Conservation (phyloP, 257 asterid genomes). For the Petrea volubilis region DNA sequence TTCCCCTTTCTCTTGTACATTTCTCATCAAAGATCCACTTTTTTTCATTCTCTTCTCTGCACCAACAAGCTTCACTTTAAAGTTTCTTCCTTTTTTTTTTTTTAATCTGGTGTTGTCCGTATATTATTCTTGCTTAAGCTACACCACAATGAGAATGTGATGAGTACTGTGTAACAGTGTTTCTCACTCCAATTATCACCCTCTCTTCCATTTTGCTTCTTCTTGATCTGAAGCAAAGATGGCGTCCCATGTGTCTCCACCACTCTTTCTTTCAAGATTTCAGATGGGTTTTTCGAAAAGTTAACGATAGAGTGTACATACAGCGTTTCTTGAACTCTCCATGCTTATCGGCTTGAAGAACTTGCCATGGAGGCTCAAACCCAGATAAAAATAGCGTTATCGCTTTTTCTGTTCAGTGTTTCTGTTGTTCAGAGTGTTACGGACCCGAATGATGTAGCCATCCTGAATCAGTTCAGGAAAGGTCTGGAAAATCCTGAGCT, state of each 20-base stretch:
- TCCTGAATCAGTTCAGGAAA: conserved; percentile 56
- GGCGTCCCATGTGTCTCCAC: conserved; percentile 29
- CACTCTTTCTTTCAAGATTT: conserved; percentile 29
- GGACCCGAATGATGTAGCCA: conserved; percentile 66
- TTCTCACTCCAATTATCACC: conserved; percentile 61
- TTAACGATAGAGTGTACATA: conserved; percentile 21
- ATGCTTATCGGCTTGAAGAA: conserved; percentile 34
- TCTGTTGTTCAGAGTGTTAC: conserved; percentile 44
- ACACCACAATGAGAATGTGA: conserved; percentile 1
- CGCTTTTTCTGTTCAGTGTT: conserved; percentile 32
- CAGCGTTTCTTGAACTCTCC: conserved; percentile 27
- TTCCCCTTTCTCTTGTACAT: not conserved
- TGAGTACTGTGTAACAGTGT: not conserved
- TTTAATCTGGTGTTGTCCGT: conserved; percentile 7
- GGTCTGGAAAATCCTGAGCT: conserved; percentile 74
- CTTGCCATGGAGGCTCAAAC: conserved; percentile 41
- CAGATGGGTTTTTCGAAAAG: conserved; percentile 35
- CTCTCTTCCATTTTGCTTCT: conserved; percentile 23
- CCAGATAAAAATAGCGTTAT: conserved; percentile 23
- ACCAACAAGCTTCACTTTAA: conserved; percentile 26
- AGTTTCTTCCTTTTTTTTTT: not conserved
- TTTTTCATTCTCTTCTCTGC: conserved; percentile 18
- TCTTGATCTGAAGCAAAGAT: conserved; percentile 21
- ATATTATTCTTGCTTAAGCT: conserved; percentile 18
- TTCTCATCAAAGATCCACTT: conserved; percentile 28